Conservation (phyloP, 345 rosid species). For the Populus euphratica region DNA sequence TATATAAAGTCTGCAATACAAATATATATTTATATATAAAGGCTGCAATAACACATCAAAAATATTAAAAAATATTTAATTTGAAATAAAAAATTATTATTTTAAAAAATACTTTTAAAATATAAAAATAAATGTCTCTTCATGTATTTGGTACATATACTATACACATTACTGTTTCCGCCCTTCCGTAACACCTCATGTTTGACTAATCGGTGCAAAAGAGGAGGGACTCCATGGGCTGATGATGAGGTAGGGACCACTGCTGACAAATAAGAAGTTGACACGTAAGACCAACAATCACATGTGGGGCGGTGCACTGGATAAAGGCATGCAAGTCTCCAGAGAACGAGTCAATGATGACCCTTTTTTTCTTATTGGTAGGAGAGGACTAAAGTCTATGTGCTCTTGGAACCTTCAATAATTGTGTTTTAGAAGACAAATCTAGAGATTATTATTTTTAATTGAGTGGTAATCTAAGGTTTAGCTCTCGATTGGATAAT, state of each 20-base stretch:
- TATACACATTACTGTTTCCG: neutral
- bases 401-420: neutral
- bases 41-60: too few species aligned
- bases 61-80: too few species aligned
- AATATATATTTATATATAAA: too few species aligned
- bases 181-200: neutral
- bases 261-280: slow-evolving; percentile 1
- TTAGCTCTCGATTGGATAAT: neutral
- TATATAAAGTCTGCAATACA: too few species aligned
- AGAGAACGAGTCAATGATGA: neutral
- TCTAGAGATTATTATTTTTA: neutral
- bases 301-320: slow-evolving; percentile 56
- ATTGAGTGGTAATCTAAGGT: neutral
- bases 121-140: too few species aligned
- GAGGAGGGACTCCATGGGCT: slow-evolving; percentile 10
- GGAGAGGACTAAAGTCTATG: neutral
- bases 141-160: neutral
- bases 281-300: slow-evolving; percentile 28
- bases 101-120: too few species aligned
- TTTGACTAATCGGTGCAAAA: slow-evolving; percentile 26
- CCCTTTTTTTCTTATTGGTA: neutral
- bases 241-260: neutral
- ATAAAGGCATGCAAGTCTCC: slow-evolving; percentile 22
- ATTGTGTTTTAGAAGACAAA: neutral
- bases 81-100: too few species aligned